Base-by-base conservation (phyloP, 805 yeast species). In the Priceomyces medius region DNA sequence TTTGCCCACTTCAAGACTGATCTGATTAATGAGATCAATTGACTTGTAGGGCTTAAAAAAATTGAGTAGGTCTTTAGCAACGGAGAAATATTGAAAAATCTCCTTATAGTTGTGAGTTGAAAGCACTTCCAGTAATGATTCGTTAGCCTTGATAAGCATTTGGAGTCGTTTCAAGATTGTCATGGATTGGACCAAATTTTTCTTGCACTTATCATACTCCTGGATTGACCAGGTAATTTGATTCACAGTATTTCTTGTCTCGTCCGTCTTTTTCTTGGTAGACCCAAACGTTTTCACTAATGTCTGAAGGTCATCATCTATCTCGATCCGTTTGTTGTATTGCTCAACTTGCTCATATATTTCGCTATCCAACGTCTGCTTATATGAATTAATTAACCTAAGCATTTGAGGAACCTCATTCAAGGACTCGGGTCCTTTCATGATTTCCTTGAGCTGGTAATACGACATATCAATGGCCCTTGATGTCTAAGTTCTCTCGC, bases 151-250 rank as follows among this genome's bases (percentile, higher is more conserved):
- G 5, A 86, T 74, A 37, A 93, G 71, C 87, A 90, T 90, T 55
- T 89, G 95, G 28, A 93, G 69, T 46, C 96, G 76, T 54, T 91
- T 87, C 50, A 91, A 71, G 27, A 89, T 81, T 1, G 95, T 88
- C 86, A 93, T 87, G 8, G 93, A 80, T 20, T 80, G 71, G 2
- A 88, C 90, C 37, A 93, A 68, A 59, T 93, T 93, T 56, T 79
- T 80, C 67, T 93, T 93, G 26, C 90, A 82, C 38, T 77, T 79
- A 61, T 93, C 98, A 44, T 93, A 71, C 17, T 74, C 66, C 50
- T 88, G 85, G 46, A 93, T 89, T 29, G 83, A 84, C 3, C 78
- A 71, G 0, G 97, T 91, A 77, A 88, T 84, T 3, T 57, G 61
- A 9, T 82, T 71, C 41, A 89, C 87, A 3, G 80, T 73, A 3